Conservation (phyloP, 306 rosid genomes). For the Rosa chinensis region DNA sequence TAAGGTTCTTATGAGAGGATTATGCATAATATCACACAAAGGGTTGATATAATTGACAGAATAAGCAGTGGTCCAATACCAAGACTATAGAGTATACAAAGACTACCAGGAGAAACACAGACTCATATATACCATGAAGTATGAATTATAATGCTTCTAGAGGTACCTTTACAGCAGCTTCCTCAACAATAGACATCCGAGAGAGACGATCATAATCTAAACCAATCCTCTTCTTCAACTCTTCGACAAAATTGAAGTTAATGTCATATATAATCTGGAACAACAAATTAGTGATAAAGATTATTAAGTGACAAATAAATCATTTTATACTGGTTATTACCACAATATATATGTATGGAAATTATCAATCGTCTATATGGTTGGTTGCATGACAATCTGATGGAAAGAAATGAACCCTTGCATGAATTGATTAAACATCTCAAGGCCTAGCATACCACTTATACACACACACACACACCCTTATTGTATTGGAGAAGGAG, state of each 20-base stretch:
- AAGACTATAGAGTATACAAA: background rate
- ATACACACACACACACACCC: background rate
- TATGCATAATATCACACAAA: background rate
- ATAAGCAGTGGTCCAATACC: background rate
- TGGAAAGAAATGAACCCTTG: constrained; percentile 2
- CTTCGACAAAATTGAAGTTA: constrained; percentile 56
- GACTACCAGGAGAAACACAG: constrained; percentile 5
- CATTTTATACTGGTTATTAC: background rate
- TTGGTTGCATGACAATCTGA: background rate
- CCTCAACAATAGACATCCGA: constrained; percentile 73
- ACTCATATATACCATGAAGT: constrained; percentile 8
- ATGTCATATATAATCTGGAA: constrained; percentile 65
- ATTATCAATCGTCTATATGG: background rate
- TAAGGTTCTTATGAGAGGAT: background rate
- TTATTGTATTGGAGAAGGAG: background rate
- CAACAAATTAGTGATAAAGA: background rate
- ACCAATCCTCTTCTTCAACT: constrained; percentile 71
- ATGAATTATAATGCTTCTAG: constrained; percentile 11
- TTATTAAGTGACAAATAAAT: constrained; percentile 18
- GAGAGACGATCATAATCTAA: constrained; percentile 60
- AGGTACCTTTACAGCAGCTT: constrained; percentile 64
- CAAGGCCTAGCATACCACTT: constrained; percentile 2
- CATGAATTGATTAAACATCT: background rate
- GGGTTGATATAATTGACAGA: background rate
- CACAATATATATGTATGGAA: background rate